A percentile compares a stretch with the other conserved stretches of the same genome.
phyloP scores from a whole-genome alignment of 139 green algal species.

The Chlamydomonas applanata region DNA sequence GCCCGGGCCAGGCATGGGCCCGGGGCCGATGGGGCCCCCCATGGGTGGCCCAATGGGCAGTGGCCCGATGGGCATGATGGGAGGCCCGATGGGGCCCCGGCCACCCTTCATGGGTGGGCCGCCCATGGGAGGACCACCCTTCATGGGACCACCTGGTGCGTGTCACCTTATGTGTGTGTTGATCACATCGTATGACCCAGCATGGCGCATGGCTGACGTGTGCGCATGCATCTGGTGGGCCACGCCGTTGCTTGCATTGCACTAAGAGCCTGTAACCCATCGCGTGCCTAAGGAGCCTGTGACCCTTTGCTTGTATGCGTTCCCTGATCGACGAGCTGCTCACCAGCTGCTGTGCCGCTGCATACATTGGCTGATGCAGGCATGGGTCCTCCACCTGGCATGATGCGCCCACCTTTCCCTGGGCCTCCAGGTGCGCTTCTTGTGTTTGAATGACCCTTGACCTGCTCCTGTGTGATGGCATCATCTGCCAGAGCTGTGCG shows the following conservation, averaged over 20 bases:
- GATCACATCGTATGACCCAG: neutral
- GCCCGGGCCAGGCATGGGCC: neutral
- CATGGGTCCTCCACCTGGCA: slow-evolving; percentile 15
- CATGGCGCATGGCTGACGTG: no score
- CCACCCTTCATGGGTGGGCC: slow-evolving; percentile 23
- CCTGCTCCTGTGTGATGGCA: no score
- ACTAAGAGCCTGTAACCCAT: no score
- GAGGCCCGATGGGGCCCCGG: slow-evolving; percentile 16
- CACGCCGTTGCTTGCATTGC: no score
- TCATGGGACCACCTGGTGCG: neutral
- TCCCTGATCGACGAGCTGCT: no score
- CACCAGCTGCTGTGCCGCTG: no score
- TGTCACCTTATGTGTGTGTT: slow-evolving; percentile 6
- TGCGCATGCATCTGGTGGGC: no score
- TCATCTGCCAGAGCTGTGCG: no score
- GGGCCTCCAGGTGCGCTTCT: neutral
- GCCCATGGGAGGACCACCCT: neutral
- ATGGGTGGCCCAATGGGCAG: slow-evolving; percentile 14
- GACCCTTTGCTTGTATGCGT: no score
- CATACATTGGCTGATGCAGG: no score
- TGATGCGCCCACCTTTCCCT: slow-evolving; percentile 13
- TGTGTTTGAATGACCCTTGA: no score
- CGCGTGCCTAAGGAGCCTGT: no score
- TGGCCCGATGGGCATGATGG: slow-evolving; percentile 20
- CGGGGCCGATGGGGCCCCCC: neutral